These are phyloP conservation scores for Coriolopsis trogii DNA, from an alignment of 1,284 basidiomycete species.

Conservation along the genomic window DNA sequence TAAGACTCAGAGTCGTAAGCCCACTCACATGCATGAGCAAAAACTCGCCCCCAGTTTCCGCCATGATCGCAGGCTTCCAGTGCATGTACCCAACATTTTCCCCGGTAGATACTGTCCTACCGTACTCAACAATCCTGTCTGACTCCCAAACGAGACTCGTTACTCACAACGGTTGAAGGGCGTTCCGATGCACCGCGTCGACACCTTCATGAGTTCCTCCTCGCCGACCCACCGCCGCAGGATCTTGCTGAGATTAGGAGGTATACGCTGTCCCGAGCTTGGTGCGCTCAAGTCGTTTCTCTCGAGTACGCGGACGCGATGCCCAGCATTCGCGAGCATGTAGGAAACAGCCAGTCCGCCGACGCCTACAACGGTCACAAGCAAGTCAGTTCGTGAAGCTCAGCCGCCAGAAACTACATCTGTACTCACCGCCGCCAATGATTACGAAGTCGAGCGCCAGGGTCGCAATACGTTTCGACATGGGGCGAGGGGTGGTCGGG, in stretches of 20 bases:
- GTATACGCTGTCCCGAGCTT: constrained; percentile 48
- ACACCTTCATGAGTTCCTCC: constrained; percentile 37
- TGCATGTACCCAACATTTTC: constrained; percentile 48
- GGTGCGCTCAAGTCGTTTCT: constrained; percentile 36
- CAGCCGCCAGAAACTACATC: not conserved
- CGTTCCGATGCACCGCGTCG: constrained; percentile 33
- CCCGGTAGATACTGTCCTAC: constrained; percentile 44
- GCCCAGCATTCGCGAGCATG: constrained; percentile 49
- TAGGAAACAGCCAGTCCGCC: constrained; percentile 55
- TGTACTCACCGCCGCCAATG: not conserved
- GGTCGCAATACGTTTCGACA: not conserved
- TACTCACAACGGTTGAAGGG: constrained; percentile 34
- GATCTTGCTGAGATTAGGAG: constrained; percentile 58
- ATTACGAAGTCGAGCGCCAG: not conserved
- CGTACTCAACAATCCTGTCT: not conserved
- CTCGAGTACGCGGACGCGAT: constrained; percentile 54
- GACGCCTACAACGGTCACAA: constrained; percentile 29
- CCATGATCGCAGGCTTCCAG: constrained; percentile 55
- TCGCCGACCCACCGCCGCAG: constrained; percentile 53
- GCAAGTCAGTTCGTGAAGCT: too few species aligned
- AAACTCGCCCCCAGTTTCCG: constrained; percentile 57
- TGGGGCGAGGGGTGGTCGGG: too few species aligned
- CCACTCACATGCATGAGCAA: constrained; percentile 37
- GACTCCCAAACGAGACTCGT: not conserved
- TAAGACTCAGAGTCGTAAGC: not conserved